Base-by-base conservation (phyloP, 345 rosid species). In the Aquilaria yunnanensis region DNA sequence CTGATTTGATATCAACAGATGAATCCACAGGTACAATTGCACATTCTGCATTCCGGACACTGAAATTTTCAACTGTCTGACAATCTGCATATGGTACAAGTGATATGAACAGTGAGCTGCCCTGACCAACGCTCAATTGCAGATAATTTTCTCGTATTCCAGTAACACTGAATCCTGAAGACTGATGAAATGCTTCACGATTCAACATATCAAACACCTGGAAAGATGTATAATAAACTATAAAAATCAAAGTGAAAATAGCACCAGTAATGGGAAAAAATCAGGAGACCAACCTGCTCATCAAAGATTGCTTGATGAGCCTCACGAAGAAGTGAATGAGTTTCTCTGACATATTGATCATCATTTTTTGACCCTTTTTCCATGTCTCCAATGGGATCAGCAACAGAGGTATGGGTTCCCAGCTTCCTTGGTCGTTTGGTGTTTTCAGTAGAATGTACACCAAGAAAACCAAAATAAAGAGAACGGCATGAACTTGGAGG, bases 161-260 rank as follows among this genome's bases (percentile, higher is more conserved):
- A 63, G 88, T 83, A 58, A 94, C 83, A 73, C 66, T 90, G 68
- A 88, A 83, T 57, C 95, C 95, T 32, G 59, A 57, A 70, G 92
- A 84, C 78, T 85, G 92, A 66, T 70, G 81, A 64, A 83, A 81
- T 62, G 95, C 91, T 78, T 86, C 97, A 1, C 88, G 84, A 63
- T 80, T 88, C 66, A 90, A 80, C 75, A 86, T 76, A 67, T 90
- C 86, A 85, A 90, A 94, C 51, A 88, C 86, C 97, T 90, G 82
- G 52, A 59, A 71, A 70, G 13, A 76, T 69, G 58, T 72, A 53
- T 33, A 23, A 69, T 60, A 60, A 37, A 37, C 8, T 37, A 50
- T 9, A 14, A 33, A 47, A 60, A 37, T 59, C 59, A 51, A 54
- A 46, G 56, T 47, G 14, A 53, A 49, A 54, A 57, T 32, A 47